Evolutionary conservation across 169 alveolate species (phyloP).

Genomic region (Cytauxzoon felis): DNA sequence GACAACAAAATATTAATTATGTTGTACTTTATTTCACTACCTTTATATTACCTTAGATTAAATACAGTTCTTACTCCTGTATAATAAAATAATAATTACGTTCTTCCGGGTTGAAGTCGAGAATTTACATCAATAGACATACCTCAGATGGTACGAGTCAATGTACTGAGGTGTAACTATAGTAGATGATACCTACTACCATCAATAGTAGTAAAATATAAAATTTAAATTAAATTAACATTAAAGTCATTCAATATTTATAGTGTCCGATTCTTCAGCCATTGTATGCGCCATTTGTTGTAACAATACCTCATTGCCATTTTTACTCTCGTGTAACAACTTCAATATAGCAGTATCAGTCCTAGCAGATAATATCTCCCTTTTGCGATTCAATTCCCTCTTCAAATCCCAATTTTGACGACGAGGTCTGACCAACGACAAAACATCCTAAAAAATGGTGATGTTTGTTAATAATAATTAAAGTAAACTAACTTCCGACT

Average conservation of each 20-base stretch:
- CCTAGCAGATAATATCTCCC: slow-evolving; percentile 61
- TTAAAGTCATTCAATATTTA: slow-evolving; percentile 16
- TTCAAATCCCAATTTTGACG: slow-evolving; percentile 73
- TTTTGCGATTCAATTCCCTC: slow-evolving; percentile 73
- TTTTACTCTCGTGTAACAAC: slow-evolving; percentile 55
- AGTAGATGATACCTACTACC: no score
- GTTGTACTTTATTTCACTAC: no score
- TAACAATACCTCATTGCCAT: neutral
- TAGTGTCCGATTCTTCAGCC: slow-evolving; percentile 17
- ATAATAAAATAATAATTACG: no score
- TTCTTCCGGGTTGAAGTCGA: no score
- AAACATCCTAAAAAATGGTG: slow-evolving; percentile 36
- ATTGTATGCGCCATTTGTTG: slow-evolving; percentile 15
- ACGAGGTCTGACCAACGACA: slow-evolving; percentile 55
- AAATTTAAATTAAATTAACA: neutral
- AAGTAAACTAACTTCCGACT: slow-evolving; percentile 30
- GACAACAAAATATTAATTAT: no score
- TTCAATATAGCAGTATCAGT: slow-evolving; percentile 77
- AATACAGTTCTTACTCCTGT: no score
- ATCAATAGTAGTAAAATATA: neutral
- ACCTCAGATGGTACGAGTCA: no score
- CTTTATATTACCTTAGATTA: no score
- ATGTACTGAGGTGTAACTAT: no score
- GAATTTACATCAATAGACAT: no score
- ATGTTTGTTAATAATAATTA: neutral